phyloP scores from a whole-genome alignment of 2,329 filamentous ascomycete species.

The Stenocarpella maydis region DNA sequence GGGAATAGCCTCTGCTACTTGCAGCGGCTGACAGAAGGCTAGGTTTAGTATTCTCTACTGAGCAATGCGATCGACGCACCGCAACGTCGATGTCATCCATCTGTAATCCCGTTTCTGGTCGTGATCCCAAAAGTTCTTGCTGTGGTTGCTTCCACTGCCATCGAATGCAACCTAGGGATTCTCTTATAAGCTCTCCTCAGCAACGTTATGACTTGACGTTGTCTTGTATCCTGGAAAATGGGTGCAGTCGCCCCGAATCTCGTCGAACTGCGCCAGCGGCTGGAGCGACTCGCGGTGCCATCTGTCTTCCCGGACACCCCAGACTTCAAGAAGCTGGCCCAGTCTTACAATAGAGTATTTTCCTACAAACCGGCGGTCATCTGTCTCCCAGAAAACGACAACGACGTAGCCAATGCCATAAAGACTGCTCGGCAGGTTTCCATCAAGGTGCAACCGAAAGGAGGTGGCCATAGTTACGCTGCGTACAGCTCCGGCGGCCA shows the following conservation, averaged over 20 bases:
- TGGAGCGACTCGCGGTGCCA: constrained; percentile 12
- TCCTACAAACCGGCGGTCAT: constrained; percentile 52
- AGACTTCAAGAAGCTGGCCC: constrained; percentile 10
- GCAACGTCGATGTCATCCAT: not conserved
- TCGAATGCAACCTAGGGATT: too few relatives aligned
- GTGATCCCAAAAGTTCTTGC: not conserved
- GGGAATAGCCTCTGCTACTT: too few relatives aligned
- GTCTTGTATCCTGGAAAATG: not conserved
- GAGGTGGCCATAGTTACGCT: constrained; percentile 61
- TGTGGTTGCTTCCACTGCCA: not conserved
- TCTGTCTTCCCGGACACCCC: constrained; percentile 22
- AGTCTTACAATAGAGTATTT: constrained; percentile 45
- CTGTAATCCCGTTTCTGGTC: not conserved
- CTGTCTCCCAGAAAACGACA: constrained; percentile 50
- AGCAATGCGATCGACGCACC: too few relatives aligned
- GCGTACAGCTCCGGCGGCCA: constrained; percentile 57
- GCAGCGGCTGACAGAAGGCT: too few relatives aligned
- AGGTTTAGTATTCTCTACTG: not conserved
- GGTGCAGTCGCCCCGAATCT: not conserved
- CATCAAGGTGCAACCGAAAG: constrained; percentile 55
- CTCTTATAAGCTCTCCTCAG: not conserved
- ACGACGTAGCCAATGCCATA: constrained; percentile 56
- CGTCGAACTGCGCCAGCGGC: not conserved
- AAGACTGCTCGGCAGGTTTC: constrained; percentile 50
- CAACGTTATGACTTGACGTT: too few relatives aligned